These are phyloP conservation scores for Penicillium sp. DNA, from an alignment of 2,329 filamentous ascomycete genomes.

Conservation along the genomic window DNA sequence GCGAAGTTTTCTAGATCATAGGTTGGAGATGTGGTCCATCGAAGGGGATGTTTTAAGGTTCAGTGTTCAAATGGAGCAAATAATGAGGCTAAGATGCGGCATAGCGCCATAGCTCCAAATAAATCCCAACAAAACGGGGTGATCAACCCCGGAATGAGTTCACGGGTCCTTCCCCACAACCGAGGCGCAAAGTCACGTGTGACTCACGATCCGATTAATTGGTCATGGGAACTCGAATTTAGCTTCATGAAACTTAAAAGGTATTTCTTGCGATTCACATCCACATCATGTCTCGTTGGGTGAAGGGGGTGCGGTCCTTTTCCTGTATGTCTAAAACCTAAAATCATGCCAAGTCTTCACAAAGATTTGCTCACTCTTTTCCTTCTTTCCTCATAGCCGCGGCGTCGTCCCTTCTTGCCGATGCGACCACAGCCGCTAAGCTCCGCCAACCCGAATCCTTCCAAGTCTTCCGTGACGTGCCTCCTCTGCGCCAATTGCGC, in stretches of 20 bases:
- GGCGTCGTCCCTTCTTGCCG: conserved; percentile 26
- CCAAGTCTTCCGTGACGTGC: conserved; percentile 70
- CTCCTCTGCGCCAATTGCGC: conserved; percentile 69
- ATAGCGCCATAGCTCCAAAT: conserved; percentile 18
- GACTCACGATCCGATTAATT: background rate
- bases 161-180: conserved; percentile 27
- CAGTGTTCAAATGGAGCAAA: background rate
- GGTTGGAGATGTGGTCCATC: background rate
- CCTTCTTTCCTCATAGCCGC: conserved; percentile 11
- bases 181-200: conserved; percentile 28
- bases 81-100: conserved; percentile 1
- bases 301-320: conserved; percentile 26
- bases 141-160: conserved; percentile 23
- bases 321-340: conserved; percentile 24
- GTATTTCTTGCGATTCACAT: background rate
- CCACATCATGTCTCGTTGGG: conserved; percentile 32
- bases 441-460: conserved; percentile 31
- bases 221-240: background rate
- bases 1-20: conserved; percentile 2
- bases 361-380: conserved; percentile 13
- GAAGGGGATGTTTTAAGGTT: background rate
- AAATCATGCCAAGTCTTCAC: background rate
- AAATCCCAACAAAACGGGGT: conserved; percentile 25
- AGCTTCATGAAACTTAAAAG: background rate
- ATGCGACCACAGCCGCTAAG: conserved; percentile 20